Evolutionary conservation across 257 asterid genomes (phyloP).

Genomic region (Solanum phureja): DNA sequence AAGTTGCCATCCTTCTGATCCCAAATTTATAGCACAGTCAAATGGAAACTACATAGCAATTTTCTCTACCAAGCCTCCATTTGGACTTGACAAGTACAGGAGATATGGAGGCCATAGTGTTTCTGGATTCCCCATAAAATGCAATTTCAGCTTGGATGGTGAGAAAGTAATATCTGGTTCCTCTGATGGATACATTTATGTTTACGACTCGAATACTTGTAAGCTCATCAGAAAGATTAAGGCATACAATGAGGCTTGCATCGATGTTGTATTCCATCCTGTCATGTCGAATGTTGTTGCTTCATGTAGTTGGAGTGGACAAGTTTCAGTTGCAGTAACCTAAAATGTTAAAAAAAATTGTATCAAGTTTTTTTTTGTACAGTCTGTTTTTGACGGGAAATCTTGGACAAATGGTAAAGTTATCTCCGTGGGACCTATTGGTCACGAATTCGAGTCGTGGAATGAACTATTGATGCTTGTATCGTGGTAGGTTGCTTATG

Average conservation of each 20-base stretch:
- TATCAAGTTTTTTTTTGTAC: not conserved
- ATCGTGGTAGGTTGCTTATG: not conserved
- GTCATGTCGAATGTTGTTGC: constrained; percentile 51
- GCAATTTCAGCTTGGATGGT: constrained; percentile 74
- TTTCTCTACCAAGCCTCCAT: constrained; percentile 60
- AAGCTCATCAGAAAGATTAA: constrained; percentile 48
- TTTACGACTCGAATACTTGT: constrained; percentile 53
- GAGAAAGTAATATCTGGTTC: constrained; percentile 62
- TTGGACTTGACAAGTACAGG: constrained; percentile 67
- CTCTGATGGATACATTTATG: constrained; percentile 66
- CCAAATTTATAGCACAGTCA: constrained; percentile 81
- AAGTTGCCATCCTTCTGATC: constrained; percentile 70
- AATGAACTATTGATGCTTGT: not conserved
- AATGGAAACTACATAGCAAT: constrained; percentile 89
- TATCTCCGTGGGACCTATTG: not conserved
- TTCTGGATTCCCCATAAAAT: constrained; percentile 76
- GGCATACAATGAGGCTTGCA: constrained; percentile 51
- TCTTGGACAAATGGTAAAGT: not conserved
- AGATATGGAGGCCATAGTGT: constrained; percentile 81
- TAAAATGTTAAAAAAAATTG: not conserved
- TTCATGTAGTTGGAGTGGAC: constrained; percentile 79
- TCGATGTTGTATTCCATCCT: constrained; percentile 79
- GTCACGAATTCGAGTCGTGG: not conserved
- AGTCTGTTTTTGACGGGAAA: not conserved
- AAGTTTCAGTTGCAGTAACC: constrained; percentile 27